Percentiles rank a stretch among this genome's conserved stretches.
phyloP scores from a whole-genome alignment of 108 stramenopile species.

The Cyclotella cryptica region DNA sequence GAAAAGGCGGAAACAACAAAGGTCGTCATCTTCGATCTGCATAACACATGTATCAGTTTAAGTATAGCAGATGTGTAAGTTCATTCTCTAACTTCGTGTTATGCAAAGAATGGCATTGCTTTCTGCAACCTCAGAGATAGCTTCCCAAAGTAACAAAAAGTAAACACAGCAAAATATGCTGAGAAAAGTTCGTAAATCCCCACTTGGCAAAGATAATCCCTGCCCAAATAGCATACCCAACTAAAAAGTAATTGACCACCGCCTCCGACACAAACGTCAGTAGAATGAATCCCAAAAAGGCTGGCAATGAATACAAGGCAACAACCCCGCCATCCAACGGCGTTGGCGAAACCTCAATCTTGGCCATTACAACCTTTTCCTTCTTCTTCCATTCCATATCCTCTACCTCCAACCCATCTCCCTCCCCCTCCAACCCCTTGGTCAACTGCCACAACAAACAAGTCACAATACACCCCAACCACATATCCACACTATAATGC shows the following conservation, averaged over 20 bases:
- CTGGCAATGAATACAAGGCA: constrained; percentile 62
- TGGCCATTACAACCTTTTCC: constrained; percentile 1
- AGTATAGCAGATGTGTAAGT: too few relatives aligned
- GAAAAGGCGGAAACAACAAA: not conserved
- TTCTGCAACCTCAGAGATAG: constrained; percentile 54
- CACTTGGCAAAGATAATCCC: constrained; percentile 44
- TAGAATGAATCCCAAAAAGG: constrained; percentile 55
- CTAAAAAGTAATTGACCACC: constrained; percentile 60
- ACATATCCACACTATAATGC: constrained; percentile 90
- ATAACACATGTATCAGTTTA: too few relatives aligned
- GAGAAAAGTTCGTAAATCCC: constrained; percentile 77
- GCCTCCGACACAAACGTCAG: constrained; percentile 64
- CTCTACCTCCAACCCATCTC: constrained; percentile 51
- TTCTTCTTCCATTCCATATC: constrained; percentile 20
- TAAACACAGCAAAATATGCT: constrained; percentile 67
- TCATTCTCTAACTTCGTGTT: too few relatives aligned
- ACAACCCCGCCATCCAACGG: constrained; percentile 38
- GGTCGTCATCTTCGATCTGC: not conserved
- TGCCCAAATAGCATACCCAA: constrained; percentile 57
- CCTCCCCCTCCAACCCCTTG: constrained; percentile 51
- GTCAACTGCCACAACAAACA: constrained; percentile 71
- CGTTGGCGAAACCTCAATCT: not conserved
- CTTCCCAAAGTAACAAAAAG: constrained; percentile 65
- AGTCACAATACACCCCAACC: constrained; percentile 75
- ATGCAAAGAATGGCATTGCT: not conserved